These are phyloP conservation scores for Cetraspora pellucida DNA, from an alignment of 192 early-diverging fungal species.

Conservation along the genomic window DNA sequence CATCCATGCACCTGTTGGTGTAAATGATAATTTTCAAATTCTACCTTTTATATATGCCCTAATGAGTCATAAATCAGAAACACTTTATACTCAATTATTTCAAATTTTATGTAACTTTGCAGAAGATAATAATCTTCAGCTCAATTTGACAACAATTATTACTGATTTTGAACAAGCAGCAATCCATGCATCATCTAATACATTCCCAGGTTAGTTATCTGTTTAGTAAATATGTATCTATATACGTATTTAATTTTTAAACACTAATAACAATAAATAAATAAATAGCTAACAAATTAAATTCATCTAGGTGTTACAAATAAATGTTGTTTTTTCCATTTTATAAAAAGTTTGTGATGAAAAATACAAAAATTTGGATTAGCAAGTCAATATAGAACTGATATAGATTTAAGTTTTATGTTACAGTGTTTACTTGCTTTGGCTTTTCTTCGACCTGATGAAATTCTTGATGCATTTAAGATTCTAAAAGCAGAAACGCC, in stretches of 20 bases:
- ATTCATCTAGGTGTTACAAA: constrained; percentile 4
- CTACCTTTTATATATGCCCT: not conserved
- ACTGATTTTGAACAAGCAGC: constrained; percentile 19
- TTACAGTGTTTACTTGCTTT: constrained; percentile 1
- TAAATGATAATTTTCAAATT: constrained; percentile 1
- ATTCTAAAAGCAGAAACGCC: not conserved
- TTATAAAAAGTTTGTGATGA: not conserved
- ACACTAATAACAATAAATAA: no score
- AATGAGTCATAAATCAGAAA: not conserved
- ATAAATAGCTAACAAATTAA: no score
- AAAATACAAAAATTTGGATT: not conserved
- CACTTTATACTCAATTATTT: not conserved
- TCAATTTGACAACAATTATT: not conserved
- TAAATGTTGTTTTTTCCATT: constrained; percentile 5
- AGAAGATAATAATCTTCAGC: not conserved
- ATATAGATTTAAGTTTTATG: not conserved
- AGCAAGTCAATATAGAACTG: not conserved
- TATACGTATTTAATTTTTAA: no score
- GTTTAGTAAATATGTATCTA: no score
- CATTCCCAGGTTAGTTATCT: no score
- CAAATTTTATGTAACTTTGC: not conserved
- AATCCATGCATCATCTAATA: not conserved
- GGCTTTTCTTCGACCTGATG: constrained; percentile 1
- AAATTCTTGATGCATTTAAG: constrained; percentile 3
- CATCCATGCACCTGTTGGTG: constrained; percentile 4